phyloP scores from a whole-genome alignment of 768 basidiomycete species.

The Rhodotorula babjevae region DNA sequence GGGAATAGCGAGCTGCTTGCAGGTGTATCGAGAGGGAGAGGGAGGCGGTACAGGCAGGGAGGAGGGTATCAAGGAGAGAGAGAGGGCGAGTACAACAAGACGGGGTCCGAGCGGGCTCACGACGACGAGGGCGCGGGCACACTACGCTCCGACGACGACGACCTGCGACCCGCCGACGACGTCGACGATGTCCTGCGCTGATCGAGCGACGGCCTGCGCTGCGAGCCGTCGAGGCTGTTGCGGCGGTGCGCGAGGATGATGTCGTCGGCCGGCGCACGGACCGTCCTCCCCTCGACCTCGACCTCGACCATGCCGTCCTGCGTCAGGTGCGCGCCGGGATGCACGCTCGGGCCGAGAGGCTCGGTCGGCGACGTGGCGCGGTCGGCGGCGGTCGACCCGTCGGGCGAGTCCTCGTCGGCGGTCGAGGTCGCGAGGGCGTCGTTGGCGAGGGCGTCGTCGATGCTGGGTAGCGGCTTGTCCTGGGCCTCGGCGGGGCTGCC shows the following conservation, averaged over 20 bases:
- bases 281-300: slow-evolving; percentile 24
- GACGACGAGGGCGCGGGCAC: background rate
- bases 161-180: background rate
- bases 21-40: too few relatives aligned
- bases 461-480: background rate
- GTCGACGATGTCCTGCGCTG: background rate
- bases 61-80: too few relatives aligned
- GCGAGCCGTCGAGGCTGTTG: slow-evolving; percentile 4
- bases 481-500: slow-evolving; percentile 1
- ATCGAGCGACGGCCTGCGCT: background rate
- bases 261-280: slow-evolving; percentile 36
- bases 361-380: slow-evolving; percentile 18
- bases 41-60: too few relatives aligned
- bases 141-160: too few relatives aligned
- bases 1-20: too few relatives aligned
- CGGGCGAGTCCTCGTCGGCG: background rate
- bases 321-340: slow-evolving; percentile 20
- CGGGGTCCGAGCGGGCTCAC: too few relatives aligned
- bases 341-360: slow-evolving; percentile 31
- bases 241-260: slow-evolving; percentile 23
- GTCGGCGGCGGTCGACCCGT: slow-evolving; percentile 3
- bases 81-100: background rate
- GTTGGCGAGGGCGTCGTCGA: slow-evolving; percentile 2
- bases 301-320: slow-evolving; percentile 35
- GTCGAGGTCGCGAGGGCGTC: background rate